These are phyloP conservation scores for Phytophthora pluvialis DNA, from an alignment of 352 stramenopile genomes.

Conservation along the genomic window DNA sequence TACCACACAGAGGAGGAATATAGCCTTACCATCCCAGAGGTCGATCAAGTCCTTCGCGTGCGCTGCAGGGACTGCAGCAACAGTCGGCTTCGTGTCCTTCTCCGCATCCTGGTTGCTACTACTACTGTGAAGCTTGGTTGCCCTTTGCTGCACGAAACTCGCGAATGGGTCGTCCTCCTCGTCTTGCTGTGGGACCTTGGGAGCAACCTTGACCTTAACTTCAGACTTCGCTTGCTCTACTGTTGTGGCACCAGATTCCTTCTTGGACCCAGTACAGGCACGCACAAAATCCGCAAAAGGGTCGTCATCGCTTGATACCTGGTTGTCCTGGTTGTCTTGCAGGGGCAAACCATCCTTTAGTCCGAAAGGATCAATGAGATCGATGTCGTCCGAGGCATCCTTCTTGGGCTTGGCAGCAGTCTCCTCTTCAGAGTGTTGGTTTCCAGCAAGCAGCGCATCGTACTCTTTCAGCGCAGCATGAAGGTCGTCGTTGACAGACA, in stretches of 20 bases:
- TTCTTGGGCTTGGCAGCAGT: constrained; percentile 7
- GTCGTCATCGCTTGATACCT: constrained; percentile 52
- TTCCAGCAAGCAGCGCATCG: constrained; percentile 45
- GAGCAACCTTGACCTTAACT: constrained; percentile 12
- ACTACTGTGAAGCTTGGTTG: constrained; percentile 45
- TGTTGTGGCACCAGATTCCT: constrained; percentile 2
- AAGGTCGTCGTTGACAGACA: constrained; percentile 75
- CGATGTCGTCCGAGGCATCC: constrained; percentile 14
- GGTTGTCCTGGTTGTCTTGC: constrained; percentile 42
- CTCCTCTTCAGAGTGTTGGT: constrained; percentile 27
- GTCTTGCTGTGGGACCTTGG: constrained; percentile 27
- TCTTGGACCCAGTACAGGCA: constrained; percentile 37
- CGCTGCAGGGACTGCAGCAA: background rate
- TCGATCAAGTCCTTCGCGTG: constrained; percentile 64
- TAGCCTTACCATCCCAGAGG: constrained; percentile 61
- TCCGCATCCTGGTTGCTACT: constrained; percentile 30
- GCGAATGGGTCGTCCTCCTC: constrained; percentile 72
- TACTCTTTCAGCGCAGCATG: constrained; percentile 66
- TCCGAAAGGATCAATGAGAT: constrained; percentile 42
- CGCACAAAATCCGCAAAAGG: constrained; percentile 71
- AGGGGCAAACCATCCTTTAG: constrained; percentile 16
- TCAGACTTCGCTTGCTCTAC: constrained; percentile 6
- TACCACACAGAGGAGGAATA: background rate
- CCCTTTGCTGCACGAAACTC: constrained; percentile 64
- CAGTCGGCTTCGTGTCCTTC: constrained; percentile 28